A percentile compares a stretch with the other conserved stretches of the same genome.
Conservation (phyloP, 176 grass and related monocot genomes). For the Hordeum marinum region DNA sequence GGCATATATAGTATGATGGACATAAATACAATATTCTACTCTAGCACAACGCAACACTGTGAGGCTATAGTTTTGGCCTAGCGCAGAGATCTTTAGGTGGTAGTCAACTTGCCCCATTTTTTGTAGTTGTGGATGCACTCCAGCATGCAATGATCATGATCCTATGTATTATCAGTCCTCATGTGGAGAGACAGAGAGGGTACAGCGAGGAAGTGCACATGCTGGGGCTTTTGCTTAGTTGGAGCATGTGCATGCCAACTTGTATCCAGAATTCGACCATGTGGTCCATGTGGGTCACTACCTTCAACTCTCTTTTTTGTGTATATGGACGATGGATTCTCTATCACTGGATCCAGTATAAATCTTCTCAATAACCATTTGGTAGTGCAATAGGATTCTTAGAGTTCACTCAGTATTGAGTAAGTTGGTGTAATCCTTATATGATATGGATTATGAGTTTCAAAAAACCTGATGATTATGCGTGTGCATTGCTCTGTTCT, state of each 20-base stretch:
- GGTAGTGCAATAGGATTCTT: neutral
- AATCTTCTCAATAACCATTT: neutral
- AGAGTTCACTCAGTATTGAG: neutral
- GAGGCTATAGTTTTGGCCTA: neutral
- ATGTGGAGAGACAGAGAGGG: neutral
- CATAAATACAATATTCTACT: no score
- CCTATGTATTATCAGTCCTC: neutral
- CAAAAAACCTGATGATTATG: no score
- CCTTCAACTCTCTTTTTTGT: neutral
- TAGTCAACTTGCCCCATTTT: neutral
- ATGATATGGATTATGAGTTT: no score
- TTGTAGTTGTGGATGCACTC: neutral
- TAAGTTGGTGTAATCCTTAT: no score
- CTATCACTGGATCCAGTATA: neutral
- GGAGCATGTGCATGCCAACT: constrained; percentile 21
- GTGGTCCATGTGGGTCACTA: constrained; percentile 8
- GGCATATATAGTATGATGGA: no score
- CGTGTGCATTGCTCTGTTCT: no score
- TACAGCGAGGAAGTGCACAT: neutral
- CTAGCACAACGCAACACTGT: no score
- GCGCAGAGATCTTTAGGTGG: neutral
- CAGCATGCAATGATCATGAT: neutral
- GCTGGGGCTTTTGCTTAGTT: neutral
- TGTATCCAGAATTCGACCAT: neutral
- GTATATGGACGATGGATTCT: neutral